A percentile compares a stretch with the other conserved stretches of the same genome.
phyloP scores from a whole-genome alignment of 495 filamentous ascomycete genomes.

The Letharia columbiana region DNA sequence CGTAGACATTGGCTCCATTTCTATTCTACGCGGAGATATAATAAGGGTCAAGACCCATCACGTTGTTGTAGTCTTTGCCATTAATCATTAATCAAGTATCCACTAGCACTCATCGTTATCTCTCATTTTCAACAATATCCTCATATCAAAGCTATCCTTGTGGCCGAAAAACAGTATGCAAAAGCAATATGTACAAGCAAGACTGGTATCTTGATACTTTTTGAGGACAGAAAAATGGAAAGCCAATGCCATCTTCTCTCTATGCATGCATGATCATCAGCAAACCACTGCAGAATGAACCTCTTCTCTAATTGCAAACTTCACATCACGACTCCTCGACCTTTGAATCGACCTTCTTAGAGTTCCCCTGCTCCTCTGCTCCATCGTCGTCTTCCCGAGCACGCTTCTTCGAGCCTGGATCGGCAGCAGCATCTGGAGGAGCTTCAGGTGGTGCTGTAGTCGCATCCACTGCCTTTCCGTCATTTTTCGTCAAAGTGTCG shows the following conservation, averaged over 20 bases:
- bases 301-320: neutral
- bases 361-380: constrained; percentile 30
- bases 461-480: constrained; percentile 1
- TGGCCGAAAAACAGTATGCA: constrained; percentile 1
- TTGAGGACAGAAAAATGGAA: neutral
- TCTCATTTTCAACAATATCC: neutral
- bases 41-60: too few relatives aligned
- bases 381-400: constrained; percentile 33
- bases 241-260: neutral
- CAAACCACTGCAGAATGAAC: neutral
- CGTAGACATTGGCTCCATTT: neutral
- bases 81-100: neutral
- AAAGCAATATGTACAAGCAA: constrained; percentile 8
- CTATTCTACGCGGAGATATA: neutral
- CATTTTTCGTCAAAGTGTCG: constrained; percentile 6
- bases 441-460: neutral
- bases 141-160: neutral
- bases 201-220: neutral
- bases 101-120: neutral
- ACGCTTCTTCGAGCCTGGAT: constrained; percentile 39
- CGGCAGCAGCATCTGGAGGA: neutral
- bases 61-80: too few relatives aligned
- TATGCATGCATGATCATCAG: neutral
- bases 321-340: constrained; percentile 2
- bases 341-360: constrained; percentile 41